Conservation (phyloP, 78 protist genomes). For the Polysphondylium violaceum region DNA sequence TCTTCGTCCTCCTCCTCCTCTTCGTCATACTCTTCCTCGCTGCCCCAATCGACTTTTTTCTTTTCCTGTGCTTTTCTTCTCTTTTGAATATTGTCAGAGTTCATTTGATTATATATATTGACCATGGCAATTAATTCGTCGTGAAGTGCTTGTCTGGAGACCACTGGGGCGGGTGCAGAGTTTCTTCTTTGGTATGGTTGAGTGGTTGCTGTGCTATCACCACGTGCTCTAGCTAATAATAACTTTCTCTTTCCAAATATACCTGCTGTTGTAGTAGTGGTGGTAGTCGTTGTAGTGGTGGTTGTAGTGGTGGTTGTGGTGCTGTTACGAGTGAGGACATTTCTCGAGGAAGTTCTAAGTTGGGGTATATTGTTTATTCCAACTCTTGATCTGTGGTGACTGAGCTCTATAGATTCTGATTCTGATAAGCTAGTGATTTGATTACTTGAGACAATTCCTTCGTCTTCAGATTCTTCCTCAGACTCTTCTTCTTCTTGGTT, state of each 20-base stretch:
- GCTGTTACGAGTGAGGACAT: not conserved
- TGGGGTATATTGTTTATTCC: not conserved
- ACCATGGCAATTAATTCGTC: no score
- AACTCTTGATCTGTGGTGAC: no score
- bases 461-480: not conserved
- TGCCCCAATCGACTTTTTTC: not conserved
- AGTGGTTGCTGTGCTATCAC: not conserved
- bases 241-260: not conserved
- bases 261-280: no score
- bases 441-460: not conserved
- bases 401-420: constrained; percentile 18
- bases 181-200: not conserved
- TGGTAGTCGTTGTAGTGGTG: constrained; percentile 1
- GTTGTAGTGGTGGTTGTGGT: constrained; percentile 13
- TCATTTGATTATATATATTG: no score
- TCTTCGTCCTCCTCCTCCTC: not conserved
- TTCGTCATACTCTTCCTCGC: not conserved
- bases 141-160: not conserved
- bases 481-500: not conserved
- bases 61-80: constrained; percentile 3
- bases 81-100: not conserved
- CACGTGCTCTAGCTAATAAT: not conserved
- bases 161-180: not conserved
- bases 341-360: not conserved
- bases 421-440: constrained; percentile 47